A percentile compares a stretch with the other conserved stretches of the same genome.
These are phyloP conservation scores for Myxozyma melibiosi DNA, from an alignment of 805 yeast genomes.

Conservation along the genomic window DNA sequence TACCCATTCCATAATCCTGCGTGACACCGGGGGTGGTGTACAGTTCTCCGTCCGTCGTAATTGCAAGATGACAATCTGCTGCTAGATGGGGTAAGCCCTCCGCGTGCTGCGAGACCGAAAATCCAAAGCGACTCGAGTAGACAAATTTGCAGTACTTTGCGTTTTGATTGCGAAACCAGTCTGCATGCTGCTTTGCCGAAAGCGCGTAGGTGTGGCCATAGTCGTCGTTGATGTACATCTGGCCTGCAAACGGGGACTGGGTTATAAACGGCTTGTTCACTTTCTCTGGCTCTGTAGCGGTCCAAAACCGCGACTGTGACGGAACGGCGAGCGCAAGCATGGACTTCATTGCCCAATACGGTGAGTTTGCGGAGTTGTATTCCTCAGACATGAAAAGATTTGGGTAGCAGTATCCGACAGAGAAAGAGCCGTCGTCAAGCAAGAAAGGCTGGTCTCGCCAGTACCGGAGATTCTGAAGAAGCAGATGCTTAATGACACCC, in stretches of 20 bases:
- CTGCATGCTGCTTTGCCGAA: conserved; percentile 15
- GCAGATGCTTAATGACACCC: conserved; percentile 35
- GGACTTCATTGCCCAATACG: conserved; percentile 37
- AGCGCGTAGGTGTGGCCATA: conserved; percentile 19
- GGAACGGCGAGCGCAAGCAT: conserved; percentile 35
- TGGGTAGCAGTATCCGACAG: conserved; percentile 37
- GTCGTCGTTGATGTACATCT: conserved; percentile 9
- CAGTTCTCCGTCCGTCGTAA: conserved; percentile 30
- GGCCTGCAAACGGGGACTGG: conserved; percentile 10
- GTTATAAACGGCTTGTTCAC: background rate
- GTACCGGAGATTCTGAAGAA: conserved; percentile 35
- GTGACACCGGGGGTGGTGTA: conserved; percentile 17
- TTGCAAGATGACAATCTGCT: conserved; percentile 34
- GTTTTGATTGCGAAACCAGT: conserved; percentile 28
- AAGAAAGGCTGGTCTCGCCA: conserved; percentile 37
- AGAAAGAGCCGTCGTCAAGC: conserved; percentile 32
- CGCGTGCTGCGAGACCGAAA: conserved; percentile 30
- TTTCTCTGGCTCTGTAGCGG: conserved; percentile 21
- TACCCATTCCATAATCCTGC: conserved; percentile 22
- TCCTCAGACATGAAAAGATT: conserved; percentile 36
- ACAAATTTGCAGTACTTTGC: conserved; percentile 38
- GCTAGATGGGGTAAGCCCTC: conserved; percentile 22
- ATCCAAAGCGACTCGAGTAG: conserved; percentile 36
- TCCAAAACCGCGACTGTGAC: conserved; percentile 34
- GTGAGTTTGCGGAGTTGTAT: conserved; percentile 37